phyloP scores from a whole-genome alignment of 352 stramenopile species.

The Albugo laibachii region DNA sequence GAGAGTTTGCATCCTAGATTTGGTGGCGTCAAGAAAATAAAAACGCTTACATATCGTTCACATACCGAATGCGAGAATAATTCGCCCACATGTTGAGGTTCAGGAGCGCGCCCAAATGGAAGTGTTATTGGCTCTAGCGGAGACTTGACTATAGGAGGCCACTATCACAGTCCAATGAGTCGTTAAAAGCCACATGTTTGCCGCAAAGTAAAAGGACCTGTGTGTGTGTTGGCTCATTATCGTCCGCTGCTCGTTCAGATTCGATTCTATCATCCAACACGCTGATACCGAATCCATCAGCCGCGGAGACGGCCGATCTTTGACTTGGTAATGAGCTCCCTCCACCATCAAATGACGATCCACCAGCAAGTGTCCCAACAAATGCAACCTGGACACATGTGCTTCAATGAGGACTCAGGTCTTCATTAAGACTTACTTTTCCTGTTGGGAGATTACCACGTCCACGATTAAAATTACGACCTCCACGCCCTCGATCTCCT shows the following conservation, averaged over 20 bases:
- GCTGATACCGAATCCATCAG: conserved; percentile 69
- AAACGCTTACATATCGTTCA: neutral
- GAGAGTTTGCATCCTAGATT: conserved; percentile 14
- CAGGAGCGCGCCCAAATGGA: conserved; percentile 37
- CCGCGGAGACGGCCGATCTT: conserved; percentile 7
- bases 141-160: conserved; percentile 58
- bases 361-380: conserved; percentile 58
- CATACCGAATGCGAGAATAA: conserved; percentile 37
- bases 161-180: conserved; percentile 11
- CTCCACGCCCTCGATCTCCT: conserved; percentile 26
- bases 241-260: conserved; percentile 17
- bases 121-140: conserved; percentile 70
- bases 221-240: conserved; percentile 27
- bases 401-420: neutral
- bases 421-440: conserved; percentile 11
- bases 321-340: conserved; percentile 19
- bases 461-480: conserved; percentile 22
- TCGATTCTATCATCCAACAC: conserved; percentile 53
- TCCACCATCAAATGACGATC: conserved; percentile 48
- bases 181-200: neutral
- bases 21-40: neutral
- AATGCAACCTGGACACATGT: conserved; percentile 27
- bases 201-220: conserved; percentile 16
- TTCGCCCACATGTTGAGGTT: conserved; percentile 31
- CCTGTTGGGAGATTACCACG: conserved; percentile 29